Percentiles rank a stretch among this genome's conserved stretches.
These are phyloP conservation scores for Evansstolkia leycettana DNA, from an alignment of 495 filamentous ascomycete species.

Conservation along the genomic window DNA sequence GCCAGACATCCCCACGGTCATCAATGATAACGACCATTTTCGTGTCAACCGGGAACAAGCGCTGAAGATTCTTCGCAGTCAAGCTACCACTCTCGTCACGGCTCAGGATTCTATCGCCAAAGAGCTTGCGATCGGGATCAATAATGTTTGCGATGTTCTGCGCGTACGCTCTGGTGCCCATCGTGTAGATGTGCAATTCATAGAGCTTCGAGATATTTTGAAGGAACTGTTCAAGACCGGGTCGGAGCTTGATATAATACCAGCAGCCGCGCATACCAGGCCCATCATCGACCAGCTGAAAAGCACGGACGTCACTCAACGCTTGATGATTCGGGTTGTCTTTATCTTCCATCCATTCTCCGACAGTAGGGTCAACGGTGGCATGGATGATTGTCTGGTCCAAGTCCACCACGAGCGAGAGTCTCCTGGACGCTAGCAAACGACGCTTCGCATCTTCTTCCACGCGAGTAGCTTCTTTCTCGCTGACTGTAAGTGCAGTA, in stretches of 20 bases:
- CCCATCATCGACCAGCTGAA: conserved; percentile 79
- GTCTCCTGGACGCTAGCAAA: conserved; percentile 62
- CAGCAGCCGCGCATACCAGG: conserved; percentile 61
- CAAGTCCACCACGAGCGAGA: conserved; percentile 91
- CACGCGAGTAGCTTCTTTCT: conserved; percentile 60
- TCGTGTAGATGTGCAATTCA: conserved; percentile 96
- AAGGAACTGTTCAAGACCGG: conserved; percentile 75
- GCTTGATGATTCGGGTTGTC: conserved; percentile 84
- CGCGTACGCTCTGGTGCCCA: conserved; percentile 94
- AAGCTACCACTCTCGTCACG: conserved; percentile 92
- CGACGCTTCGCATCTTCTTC: conserved; percentile 80
- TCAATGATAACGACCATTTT: conserved; percentile 99
- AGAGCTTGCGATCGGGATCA: conserved; percentile 79
- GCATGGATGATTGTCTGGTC: conserved; percentile 99
- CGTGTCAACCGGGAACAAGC: conserved; percentile 90
- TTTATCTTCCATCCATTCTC: conserved; percentile 84
- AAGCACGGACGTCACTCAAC: conserved; percentile 73
- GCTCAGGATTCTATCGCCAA: conserved; percentile 89
- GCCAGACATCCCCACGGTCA: conserved; percentile 96
- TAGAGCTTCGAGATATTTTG: conserved; percentile 67
- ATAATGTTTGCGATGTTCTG: conserved; percentile 84
- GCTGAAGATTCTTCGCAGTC: conserved; percentile 76
- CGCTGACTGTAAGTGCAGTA: conserved; percentile 60
- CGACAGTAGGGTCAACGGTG: conserved; percentile 91
- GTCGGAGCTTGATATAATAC: conserved; percentile 99